Evolutionary conservation across 495 filamentous ascomycete species (phyloP), one percentile per base, ranked within the genome.

Genomic region (Symbiotaphrina buchneri): DNA sequence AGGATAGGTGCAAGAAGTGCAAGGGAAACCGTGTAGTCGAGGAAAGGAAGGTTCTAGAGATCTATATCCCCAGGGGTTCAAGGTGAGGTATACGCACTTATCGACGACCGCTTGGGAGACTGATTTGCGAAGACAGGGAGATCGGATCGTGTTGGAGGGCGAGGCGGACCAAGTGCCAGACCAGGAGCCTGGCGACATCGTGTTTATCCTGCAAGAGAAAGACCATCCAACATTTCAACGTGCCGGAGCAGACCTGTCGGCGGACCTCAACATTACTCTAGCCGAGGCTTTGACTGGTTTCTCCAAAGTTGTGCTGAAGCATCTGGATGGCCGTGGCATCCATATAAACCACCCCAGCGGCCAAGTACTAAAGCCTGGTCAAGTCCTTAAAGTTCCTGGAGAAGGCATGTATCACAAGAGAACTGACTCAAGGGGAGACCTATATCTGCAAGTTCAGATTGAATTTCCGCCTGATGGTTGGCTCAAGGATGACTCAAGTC

Each of bases 1-100:
- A 94, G 58, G 87, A 97, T 38, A 75, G 77, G 47, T 97, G 87
- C 61, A 90, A 84, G 61, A 93, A 90, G 60, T 97, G 90, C 66
- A 93, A 94, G 55, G 87, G 87, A 27, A 71, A 74, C 45, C 65
- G 76, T 31, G 76, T 79, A 3, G 58, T 62, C 20, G 69, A 78
- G 46, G 72, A 80, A 47, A 85, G 74, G 51, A 97, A 95, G 56
- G 74, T 87, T 8, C 54, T 97, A 27, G 90, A 97, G 52, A 69
- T 97, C 22, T 95, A 94, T 54, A 92, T 97, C 35, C 82, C 87
- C 19, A 73, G 74, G 23, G 87, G 87, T 27, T 74, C 83, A 21
- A 69, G 66, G 58, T 65, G 42, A 41, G 56, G 38, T 7, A n/a
- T 32, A 6, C 11, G 10, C 16, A 19, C 8, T 28, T 20, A 17